These are phyloP conservation scores for Kuraishia piskuri DNA, from an alignment of 805 yeast genomes.

Conservation along the genomic window DNA sequence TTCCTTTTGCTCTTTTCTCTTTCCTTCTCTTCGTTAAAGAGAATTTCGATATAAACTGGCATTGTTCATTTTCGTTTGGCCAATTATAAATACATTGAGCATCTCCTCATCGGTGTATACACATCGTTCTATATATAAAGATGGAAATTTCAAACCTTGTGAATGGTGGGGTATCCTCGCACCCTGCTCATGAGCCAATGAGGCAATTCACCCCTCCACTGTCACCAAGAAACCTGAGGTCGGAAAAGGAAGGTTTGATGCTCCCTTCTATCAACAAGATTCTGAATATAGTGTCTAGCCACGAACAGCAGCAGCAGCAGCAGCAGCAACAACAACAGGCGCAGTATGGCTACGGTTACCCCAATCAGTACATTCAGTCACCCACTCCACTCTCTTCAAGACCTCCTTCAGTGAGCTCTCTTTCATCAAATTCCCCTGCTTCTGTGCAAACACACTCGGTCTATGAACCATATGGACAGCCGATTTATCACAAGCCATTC, in stretches of 20 bases:
- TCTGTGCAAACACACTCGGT: neutral
- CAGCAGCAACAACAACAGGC: neutral
- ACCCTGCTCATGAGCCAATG: neutral
- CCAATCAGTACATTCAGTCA: neutral
- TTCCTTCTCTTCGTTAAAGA: neutral
- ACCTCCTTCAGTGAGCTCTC: neutral
- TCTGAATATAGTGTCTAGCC: neutral
- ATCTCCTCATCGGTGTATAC: too few species aligned
- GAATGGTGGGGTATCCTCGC: neutral
- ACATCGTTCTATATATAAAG: neutral
- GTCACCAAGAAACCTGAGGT: neutral
- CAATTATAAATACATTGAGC: too few species aligned
- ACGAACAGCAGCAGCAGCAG: neutral
- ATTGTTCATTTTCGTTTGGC: neutral
- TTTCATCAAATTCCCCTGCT: neutral
- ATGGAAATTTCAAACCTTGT: neutral
- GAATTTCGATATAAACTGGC: neutral
- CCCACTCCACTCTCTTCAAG: constrained; percentile 1
- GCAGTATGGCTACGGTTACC: neutral
- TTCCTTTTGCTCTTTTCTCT: neutral
- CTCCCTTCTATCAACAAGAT: constrained; percentile 1
- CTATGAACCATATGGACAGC: neutral
- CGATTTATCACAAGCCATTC: neutral
- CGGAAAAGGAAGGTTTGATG: neutral
- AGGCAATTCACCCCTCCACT: neutral